These are phyloP conservation scores for Nemania sp. DNA, from an alignment of 2,329 filamentous ascomycete genomes.

Conservation along the genomic window DNA sequence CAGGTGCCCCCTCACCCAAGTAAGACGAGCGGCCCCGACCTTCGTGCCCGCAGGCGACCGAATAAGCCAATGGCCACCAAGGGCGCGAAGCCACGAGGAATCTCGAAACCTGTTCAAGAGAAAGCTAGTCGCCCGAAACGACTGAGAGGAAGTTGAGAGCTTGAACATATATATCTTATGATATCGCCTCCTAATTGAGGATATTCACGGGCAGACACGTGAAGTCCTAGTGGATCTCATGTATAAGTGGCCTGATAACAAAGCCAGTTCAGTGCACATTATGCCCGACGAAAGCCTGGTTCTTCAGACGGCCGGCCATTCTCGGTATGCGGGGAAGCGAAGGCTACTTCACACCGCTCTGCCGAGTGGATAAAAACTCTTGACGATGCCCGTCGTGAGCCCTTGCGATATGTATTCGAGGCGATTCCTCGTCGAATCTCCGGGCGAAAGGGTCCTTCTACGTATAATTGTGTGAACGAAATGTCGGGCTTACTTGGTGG, in stretches of 20 bases:
- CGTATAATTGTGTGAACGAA: too few species aligned
- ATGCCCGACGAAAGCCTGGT: too few species aligned
- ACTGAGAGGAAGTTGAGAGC: conserved; percentile 1
- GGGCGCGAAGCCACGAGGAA: conserved; percentile 2
- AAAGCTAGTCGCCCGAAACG: neutral
- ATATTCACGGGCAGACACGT: neutral
- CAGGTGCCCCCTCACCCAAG: neutral
- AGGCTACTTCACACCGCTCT: too few species aligned
- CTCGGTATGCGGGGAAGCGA: too few species aligned
- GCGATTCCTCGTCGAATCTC: too few species aligned
- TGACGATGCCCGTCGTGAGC: too few species aligned
- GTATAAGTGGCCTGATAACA: neutral
- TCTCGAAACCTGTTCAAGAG: conserved; percentile 6
- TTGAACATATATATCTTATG: neutral
- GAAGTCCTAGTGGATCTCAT: neutral
- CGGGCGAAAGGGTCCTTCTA: too few species aligned
- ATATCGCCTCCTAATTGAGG: neutral
- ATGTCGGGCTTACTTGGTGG: too few species aligned
- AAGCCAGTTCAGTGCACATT: neutral
- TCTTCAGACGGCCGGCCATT: too few species aligned
- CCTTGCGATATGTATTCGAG: too few species aligned
- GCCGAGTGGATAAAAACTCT: too few species aligned
- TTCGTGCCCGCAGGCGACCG: neutral
- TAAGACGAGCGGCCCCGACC: too few species aligned
- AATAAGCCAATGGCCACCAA: conserved; percentile 9